Conservation (phyloP, 2,329 filamentous ascomycete genomes). For the Ceratocystis ficicola region DNA sequence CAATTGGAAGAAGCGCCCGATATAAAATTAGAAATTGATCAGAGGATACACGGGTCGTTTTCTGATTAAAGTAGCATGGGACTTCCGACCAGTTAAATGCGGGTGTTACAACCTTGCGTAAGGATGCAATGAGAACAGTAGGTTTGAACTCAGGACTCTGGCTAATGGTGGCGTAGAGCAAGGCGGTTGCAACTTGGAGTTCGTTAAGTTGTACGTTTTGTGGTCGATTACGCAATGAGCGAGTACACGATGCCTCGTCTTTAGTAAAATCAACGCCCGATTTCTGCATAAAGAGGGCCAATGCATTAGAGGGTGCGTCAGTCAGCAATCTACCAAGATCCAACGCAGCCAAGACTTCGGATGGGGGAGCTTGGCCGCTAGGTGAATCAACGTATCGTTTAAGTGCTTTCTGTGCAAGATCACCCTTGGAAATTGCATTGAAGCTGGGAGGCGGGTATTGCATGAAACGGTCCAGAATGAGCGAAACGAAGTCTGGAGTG, state of each 20-base stretch:
- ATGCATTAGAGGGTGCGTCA: slow-evolving; percentile 42
- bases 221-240: slow-evolving; percentile 42
- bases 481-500: slow-evolving; percentile 56
- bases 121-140: slow-evolving; percentile 46
- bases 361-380: slow-evolving; percentile 41
- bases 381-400: slow-evolving; percentile 53
- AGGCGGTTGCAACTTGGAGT: slow-evolving; percentile 67
- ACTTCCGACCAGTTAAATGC: slow-evolving; percentile 61
- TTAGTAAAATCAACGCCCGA: slow-evolving; percentile 63
- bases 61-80: slow-evolving; percentile 67
- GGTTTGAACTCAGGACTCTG: slow-evolving; percentile 43
- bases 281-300: slow-evolving; percentile 59
- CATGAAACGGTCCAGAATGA: slow-evolving; percentile 74
- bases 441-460: slow-evolving; percentile 79
- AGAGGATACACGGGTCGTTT: slow-evolving; percentile 61
- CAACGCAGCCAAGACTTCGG: slow-evolving; percentile 57
- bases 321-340: slow-evolving; percentile 56
- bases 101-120: slow-evolving; percentile 49
- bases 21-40: slow-evolving; percentile 73
- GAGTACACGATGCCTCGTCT: slow-evolving; percentile 54
- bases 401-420: slow-evolving; percentile 53
- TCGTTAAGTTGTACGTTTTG: slow-evolving; percentile 55
- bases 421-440: slow-evolving; percentile 59
- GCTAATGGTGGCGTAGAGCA: slow-evolving; percentile 55
- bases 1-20: slow-evolving; percentile 62